A percentile compares a stretch with the other conserved stretches of the same genome.
phyloP scores from a whole-genome alignment of 1,139 yeast genomes.

The Diutina ranongensis region DNA sequence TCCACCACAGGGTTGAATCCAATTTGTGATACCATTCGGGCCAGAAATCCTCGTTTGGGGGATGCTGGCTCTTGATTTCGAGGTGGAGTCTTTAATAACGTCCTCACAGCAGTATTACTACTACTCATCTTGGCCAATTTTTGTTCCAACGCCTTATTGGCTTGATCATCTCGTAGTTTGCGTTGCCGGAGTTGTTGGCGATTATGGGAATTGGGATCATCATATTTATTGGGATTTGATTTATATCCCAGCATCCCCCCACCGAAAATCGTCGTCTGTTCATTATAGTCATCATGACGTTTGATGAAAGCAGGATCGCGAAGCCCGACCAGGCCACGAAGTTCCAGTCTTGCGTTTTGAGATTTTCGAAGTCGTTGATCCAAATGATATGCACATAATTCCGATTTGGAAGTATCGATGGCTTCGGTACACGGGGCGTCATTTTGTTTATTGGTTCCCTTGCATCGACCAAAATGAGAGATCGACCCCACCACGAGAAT shows the following conservation, averaged over 20 bases:
- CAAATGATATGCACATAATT: conserved; percentile 60
- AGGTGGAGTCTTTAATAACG: neutral
- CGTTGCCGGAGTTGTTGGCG: neutral
- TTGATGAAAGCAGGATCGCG: neutral
- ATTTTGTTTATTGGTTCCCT: conserved; percentile 22
- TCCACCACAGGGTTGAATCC: conserved; percentile 3
- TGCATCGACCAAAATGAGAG: conserved; percentile 60
- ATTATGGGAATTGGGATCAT: neutral
- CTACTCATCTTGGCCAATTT: neutral
- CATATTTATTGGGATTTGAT: neutral
- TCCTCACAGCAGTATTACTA: neutral
- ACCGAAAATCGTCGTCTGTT: neutral
- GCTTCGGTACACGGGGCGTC: conserved; percentile 38
- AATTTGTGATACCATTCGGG: neutral
- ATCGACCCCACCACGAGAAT: conserved; percentile 65
- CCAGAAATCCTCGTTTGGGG: conserved; percentile 1
- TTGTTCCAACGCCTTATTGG: neutral
- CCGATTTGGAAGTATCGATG: conserved; percentile 39
- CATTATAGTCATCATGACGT: neutral
- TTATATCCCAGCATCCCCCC: neutral
- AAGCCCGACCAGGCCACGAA: conserved; percentile 1
- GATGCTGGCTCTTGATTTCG: neutral
- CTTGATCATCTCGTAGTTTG: neutral
- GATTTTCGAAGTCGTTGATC: neutral
- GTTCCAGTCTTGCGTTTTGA: neutral